Base-by-base conservation (phyloP, 352 stramenopile genomes). In the Blastocystis hominis region DNA sequence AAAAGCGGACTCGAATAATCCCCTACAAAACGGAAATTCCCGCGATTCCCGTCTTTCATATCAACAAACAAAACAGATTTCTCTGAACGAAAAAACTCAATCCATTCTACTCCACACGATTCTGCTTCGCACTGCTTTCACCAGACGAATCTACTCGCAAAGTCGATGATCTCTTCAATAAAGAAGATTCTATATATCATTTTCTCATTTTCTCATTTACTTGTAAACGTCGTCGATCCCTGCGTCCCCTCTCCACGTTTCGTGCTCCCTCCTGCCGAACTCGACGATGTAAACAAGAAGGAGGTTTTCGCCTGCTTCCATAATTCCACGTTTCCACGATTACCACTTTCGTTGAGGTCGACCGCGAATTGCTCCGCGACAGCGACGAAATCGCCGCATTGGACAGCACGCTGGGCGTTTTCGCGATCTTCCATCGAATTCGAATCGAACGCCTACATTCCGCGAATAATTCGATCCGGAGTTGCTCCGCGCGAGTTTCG, bases 261-360 rank as follows among this genome's bases (percentile, higher is more conserved):
- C 20, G 46, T 54, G 24, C 46, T 70, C 3, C 24, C 24, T 30
- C 24, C 24, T 30, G 24, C 50, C 13, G 10, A n/a, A 59, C 50
- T 59, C 10, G 50, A 59, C 10, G 50, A 59, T 13, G 66, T 77
- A 53, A 84, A 84, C 50, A 84, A 53, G 34, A 84, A 84, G 2
- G 72, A 64, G 3, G 72, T 68, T 34, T 47, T 63, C 24, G 6
- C n/a, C 7, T 44, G 38, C 72, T 84, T 50, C 34, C 2, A 34
- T 84, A 2, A 64, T 13, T 69, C 1, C 4, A n/a, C 2, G 13
- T 15, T 24, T 13, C n/a, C n/a, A 59, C 46, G 40, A 34, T 24
- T 34, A 40, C n/a, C 36, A 80, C 70, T 42, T 42, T 56, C 17
- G 46, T 63, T 34, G 30, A 30, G 34, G 36, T 80, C 17, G 72